These are phyloP conservation scores for Hyphodiscus hymeniophilus DNA, from an alignment of 495 filamentous ascomycete genomes.

Conservation along the genomic window DNA sequence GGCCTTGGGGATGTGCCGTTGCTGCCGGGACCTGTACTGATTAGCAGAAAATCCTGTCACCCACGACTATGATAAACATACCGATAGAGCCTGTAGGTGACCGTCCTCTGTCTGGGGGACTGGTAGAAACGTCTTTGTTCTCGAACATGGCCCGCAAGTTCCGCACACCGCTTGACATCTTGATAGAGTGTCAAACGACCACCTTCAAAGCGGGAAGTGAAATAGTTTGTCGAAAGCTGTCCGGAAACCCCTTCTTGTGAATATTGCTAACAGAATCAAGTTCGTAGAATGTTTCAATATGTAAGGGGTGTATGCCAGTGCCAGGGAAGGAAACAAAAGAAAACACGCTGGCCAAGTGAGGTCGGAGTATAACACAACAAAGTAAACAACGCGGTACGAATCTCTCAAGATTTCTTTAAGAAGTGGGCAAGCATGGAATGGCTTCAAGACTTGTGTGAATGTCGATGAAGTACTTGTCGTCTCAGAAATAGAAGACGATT, in stretches of 20 bases:
- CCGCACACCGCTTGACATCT: constrained; percentile 20
- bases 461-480: constrained; percentile 5
- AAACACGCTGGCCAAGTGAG: constrained; percentile 10
- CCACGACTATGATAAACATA: constrained; percentile 5
- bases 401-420: no score
- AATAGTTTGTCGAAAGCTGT: not conserved
- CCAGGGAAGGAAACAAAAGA: not conserved
- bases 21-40: constrained; percentile 6
- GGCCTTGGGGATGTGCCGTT: constrained; percentile 43
- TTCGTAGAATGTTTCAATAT: no score
- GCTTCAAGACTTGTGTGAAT: not conserved
- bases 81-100: constrained; percentile 20
- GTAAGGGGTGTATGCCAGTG: not conserved
- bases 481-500: constrained; percentile 7
- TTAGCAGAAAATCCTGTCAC: constrained; percentile 5
- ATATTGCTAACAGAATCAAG: no score
- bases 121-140: constrained; percentile 51
- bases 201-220: not conserved
- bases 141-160: constrained; percentile 89
- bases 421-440: not conserved
- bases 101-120: constrained; percentile 48
- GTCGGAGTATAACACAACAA: constrained; percentile 8
- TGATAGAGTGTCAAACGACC: not conserved
- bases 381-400: constrained; percentile 8
- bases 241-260: not conserved